Base-by-base conservation (phyloP, 805 yeast genomes). In the Yamadazyma ubonensis region DNA sequence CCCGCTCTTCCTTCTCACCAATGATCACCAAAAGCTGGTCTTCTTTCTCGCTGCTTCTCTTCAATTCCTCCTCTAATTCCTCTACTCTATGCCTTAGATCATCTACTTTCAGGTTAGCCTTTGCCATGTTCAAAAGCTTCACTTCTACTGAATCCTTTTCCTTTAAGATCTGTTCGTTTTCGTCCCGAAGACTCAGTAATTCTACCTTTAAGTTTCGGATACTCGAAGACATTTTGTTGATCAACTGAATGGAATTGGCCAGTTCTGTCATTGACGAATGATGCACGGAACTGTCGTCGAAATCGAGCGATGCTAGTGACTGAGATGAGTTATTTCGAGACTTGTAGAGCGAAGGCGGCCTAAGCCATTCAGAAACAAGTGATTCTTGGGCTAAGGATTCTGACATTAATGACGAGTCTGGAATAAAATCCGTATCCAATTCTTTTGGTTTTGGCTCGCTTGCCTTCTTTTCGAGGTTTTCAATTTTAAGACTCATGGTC, bases 1-100 rank as follows among this genome's bases (percentile, higher is more conserved):
- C 91, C 46, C 70, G 73, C 57, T 95, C 99, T 5, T 87, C 74
- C 57, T 89, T 89, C 55, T 90, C 96, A 5, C 96, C 96, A 11
- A 91, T 69, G 42, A 86, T 56, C 50, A 80, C 85, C 33, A 89
- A 62, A 35, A 86, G 75, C 5, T 83, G 76, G 40, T 73, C 71
- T 44, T 78, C 78, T 16, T 33, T 29, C 10, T 32, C 28, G 9
- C 25, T 4, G 18, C 37, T 44, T 7, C 29, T 35, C 2, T 27
- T 17, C 17, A 47, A 25, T 34, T 44, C 33, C 2, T 20, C 16
- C 8, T 47, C 27, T 10, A 47, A 21, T 15, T 58, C 53, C 12
- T 67, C 70, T 32, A 79, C 44, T 17, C 62, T 68, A 0, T 27
- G 10, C 17, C 46, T 44, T 16, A 67, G 45, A 5, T 39, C 41